phyloP scores from a whole-genome alignment of 2,329 filamentous ascomycete species.

The Hypomyces rosellus region DNA sequence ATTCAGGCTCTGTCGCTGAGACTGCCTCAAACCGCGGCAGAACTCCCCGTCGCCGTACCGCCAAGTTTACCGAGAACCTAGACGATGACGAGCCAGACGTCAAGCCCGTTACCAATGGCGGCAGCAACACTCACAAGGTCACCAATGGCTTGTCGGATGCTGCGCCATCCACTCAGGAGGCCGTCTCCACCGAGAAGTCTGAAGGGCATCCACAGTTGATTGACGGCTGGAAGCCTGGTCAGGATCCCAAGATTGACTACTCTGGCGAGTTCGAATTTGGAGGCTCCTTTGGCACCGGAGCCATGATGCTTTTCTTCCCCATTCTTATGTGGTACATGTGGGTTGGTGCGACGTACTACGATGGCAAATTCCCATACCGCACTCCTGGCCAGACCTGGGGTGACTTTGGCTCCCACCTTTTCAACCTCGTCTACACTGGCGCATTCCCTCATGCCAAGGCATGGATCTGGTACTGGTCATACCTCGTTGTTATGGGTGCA shows the following conservation, averaged over 20 bases:
- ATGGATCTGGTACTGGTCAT: conserved; percentile 92
- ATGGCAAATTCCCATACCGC: conserved; percentile 70
- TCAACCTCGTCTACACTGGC: conserved; percentile 67
- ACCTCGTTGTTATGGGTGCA: conserved; percentile 76
- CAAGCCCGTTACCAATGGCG: conserved; percentile 26
- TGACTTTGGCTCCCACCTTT: conserved; percentile 69
- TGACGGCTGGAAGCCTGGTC: conserved; percentile 54
- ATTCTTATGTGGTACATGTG: conserved; percentile 98
- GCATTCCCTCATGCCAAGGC: conserved; percentile 78
- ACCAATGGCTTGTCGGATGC: conserved; percentile 24
- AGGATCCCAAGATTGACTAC: conserved; percentile 57
- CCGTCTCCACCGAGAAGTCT: conserved; percentile 13
- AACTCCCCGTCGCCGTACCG: conserved; percentile 39
- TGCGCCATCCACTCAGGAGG: conserved; percentile 14
- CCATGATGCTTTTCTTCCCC: conserved; percentile 93
- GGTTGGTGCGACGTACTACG: conserved; percentile 89
- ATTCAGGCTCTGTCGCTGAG: conserved; percentile 44
- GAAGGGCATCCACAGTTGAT: conserved; percentile 20
- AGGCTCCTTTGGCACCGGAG: conserved; percentile 68
- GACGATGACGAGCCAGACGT: conserved; percentile 32
- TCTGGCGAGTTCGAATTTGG: conserved; percentile 75
- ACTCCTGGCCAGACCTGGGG: conserved; percentile 56
- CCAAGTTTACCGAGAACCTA: conserved; percentile 46
- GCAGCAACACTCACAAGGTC: conserved; percentile 20
- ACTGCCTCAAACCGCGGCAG: conserved; percentile 25